These are phyloP conservation scores for Aspergillus glaucus DNA, from an alignment of 2,329 filamentous ascomycete genomes.

Conservation along the genomic window DNA sequence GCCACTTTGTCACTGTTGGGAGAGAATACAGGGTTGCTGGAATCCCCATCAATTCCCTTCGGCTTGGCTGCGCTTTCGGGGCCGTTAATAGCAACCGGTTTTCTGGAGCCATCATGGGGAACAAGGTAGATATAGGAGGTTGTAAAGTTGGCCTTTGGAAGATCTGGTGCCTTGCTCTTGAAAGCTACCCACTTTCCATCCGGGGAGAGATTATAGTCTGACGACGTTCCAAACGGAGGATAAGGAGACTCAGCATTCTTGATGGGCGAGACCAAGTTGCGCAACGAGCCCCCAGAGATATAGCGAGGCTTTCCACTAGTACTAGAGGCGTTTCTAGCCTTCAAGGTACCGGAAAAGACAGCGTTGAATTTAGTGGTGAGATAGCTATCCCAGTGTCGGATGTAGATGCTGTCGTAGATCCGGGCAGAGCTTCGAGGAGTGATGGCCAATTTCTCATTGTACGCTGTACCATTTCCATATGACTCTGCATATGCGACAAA, in stretches of 20 bases:
- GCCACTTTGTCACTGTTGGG: constrained; percentile 63
- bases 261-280: constrained; percentile 34
- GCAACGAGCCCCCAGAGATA: constrained; percentile 51
- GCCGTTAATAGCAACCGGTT: constrained; percentile 41
- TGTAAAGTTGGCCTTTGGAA: constrained; percentile 55
- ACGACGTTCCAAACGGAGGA: constrained; percentile 66
- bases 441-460: constrained; percentile 57
- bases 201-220: constrained; percentile 65
- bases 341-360: constrained; percentile 65
- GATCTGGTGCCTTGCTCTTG: constrained; percentile 38
- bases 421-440: constrained; percentile 59
- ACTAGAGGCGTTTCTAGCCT: constrained; percentile 17
- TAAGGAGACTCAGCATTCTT: constrained; percentile 41
- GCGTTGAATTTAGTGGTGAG: constrained; percentile 61
- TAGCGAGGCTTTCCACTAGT: constrained; percentile 33
- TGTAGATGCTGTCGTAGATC: constrained; percentile 69
- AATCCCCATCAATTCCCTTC: constrained; percentile 52
- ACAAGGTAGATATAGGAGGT: constrained; percentile 76
- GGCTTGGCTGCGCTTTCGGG: constrained; percentile 31
- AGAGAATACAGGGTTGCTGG: constrained; percentile 66
- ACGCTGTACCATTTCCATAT: constrained; percentile 62
- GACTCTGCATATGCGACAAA: constrained; percentile 55
- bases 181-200: constrained; percentile 37
- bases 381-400: constrained; percentile 79
- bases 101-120: constrained; percentile 56